These are phyloP conservation scores for Jamesozyma jinghongensis DNA, from an alignment of 805 yeast species.

Conservation along the genomic window DNA sequence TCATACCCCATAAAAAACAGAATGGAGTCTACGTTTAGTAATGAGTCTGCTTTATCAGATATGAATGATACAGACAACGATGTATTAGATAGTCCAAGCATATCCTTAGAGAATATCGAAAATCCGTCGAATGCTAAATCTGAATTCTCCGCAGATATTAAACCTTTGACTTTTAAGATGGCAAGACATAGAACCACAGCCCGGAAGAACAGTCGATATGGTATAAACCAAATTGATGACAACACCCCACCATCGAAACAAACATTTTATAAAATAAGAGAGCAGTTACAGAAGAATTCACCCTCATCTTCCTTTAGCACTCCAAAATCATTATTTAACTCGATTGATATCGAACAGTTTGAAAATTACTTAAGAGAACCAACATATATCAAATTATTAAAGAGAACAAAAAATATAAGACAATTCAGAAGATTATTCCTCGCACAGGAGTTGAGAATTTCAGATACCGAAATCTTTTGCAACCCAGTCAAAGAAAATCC, in stretches of 20 bases:
- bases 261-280: conserved; percentile 11
- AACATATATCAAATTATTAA: conserved; percentile 43
- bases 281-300: conserved; percentile 6
- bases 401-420: conserved; percentile 39
- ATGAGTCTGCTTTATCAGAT: conserved; percentile 1
- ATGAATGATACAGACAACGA: background rate
- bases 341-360: conserved; percentile 32
- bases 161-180: conserved; percentile 22
- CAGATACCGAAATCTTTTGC: background rate
- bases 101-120: background rate
- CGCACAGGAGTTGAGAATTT: conserved; percentile 47
- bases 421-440: conserved; percentile 46
- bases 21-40: background rate
- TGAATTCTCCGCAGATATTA: conserved; percentile 18
- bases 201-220: background rate
- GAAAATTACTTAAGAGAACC: conserved; percentile 42
- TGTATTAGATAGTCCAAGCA: background rate
- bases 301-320: background rate
- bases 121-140: background rate
- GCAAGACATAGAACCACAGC: background rate
- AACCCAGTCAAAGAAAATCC: conserved; percentile 6
- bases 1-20: no score
- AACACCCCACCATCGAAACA: conserved; percentile 1
- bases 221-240: background rate
- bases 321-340: conserved; percentile 11